These are phyloP conservation scores for Mrakia blollopis DNA, from an alignment of 768 basidiomycete species.

Conservation along the genomic window DNA sequence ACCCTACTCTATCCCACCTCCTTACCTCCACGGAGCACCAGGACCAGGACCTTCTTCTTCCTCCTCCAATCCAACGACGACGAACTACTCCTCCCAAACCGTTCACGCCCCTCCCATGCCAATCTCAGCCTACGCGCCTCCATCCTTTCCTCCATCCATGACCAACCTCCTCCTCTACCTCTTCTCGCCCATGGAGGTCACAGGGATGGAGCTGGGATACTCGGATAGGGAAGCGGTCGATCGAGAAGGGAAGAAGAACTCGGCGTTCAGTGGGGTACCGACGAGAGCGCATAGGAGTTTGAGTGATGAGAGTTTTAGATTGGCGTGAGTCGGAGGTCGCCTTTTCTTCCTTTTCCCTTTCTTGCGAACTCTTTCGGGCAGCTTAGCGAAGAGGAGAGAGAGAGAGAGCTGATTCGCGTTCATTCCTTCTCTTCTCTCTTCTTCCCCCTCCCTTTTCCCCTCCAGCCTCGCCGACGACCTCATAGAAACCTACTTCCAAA, in stretches of 20 bases:
- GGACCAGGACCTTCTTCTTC: no score
- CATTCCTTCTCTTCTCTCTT: background rate
- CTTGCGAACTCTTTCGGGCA: constrained; percentile 9
- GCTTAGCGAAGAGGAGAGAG: constrained; percentile 32
- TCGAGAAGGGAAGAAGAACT: constrained; percentile 33
- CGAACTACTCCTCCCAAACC: constrained; percentile 1
- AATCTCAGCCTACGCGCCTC: constrained; percentile 6
- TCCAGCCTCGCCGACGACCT: constrained; percentile 85
- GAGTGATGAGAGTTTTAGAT: constrained; percentile 65
- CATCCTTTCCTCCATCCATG: constrained; percentile 13
- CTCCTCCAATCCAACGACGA: no score
- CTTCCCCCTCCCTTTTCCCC: background rate
- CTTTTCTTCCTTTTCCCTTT: background rate
- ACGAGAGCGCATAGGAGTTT: constrained; percentile 65
- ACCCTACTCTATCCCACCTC: background rate
- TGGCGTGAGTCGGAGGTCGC: constrained; percentile 68
- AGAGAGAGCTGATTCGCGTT: constrained; percentile 36
- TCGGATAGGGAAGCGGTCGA: constrained; percentile 36
- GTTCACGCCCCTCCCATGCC: background rate
- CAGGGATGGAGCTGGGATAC: constrained; percentile 36
- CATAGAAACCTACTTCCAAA: constrained; percentile 87
- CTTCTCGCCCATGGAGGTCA: constrained; percentile 40
- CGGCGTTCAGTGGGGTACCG: constrained; percentile 38
- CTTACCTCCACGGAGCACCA: background rate
- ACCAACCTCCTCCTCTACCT: constrained; percentile 40